Evolutionary conservation across 164 flowering plant genomes (phyloP).

Genomic region (Santalum album): DNA sequence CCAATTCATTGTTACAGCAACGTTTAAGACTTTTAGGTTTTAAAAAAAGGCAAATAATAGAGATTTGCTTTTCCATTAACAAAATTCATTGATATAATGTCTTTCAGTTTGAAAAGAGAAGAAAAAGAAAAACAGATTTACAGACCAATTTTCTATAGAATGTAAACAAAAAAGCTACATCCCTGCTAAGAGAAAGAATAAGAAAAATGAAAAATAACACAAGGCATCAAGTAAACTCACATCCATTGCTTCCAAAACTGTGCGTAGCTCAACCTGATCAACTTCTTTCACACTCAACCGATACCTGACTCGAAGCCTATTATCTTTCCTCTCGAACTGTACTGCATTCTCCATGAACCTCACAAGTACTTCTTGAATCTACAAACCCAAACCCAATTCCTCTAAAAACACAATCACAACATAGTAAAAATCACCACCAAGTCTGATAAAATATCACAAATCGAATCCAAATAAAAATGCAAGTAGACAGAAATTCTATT

Average conservation of each 20-base stretch:
- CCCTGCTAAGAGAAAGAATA: no score
- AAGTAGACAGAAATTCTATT: no score
- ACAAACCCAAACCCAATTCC: slow-evolving; percentile 37
- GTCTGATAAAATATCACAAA: slow-evolving; percentile 4
- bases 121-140: no score
- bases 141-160: no score
- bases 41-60: no score
- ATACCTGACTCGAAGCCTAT: slow-evolving; percentile 32
- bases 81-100: no score
- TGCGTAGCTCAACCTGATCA: slow-evolving; percentile 39
- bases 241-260: slow-evolving; percentile 76
- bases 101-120: no score
- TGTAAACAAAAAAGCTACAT: no score
- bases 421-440: slow-evolving; percentile 13
- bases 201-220: neutral
- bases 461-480: neutral
- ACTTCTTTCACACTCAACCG: slow-evolving; percentile 18
- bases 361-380: slow-evolving; percentile 67
- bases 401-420: slow-evolving; percentile 22
- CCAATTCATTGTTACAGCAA: neutral
- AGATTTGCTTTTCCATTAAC: no score
- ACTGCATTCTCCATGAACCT: slow-evolving; percentile 53
- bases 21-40: no score
- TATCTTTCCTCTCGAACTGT: slow-evolving; percentile 34
- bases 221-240: slow-evolving; percentile 28